Conservation (phyloP, 2,329 filamentous ascomycete species). For the Xylaria sp. region DNA sequence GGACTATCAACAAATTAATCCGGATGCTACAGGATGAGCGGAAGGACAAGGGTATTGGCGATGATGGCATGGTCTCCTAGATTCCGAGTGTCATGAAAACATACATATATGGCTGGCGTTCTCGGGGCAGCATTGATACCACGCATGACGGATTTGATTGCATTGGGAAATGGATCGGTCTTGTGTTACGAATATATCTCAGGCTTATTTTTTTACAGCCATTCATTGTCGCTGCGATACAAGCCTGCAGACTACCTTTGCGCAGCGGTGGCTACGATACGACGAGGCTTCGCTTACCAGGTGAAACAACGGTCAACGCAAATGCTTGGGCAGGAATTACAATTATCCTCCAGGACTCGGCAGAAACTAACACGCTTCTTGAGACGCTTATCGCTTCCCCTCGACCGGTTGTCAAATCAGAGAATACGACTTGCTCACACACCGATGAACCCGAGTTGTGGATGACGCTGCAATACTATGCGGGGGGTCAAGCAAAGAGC, state of each 20-base stretch:
- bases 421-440: constrained; percentile 3
- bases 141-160: constrained; percentile 34
- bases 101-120: constrained; percentile 41
- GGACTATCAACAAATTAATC: constrained; percentile 53
- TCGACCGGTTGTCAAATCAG: background rate
- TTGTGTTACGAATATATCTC: constrained; percentile 29
- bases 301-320: background rate
- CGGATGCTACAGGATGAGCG: constrained; percentile 51
- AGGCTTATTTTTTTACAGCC: constrained; percentile 2
- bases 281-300: constrained; percentile 12
- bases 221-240: constrained; percentile 3
- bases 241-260: constrained; percentile 3
- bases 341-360: background rate
- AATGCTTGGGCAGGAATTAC: background rate
- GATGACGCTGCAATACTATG: background rate
- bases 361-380: background rate
- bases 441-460: background rate
- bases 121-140: constrained; percentile 42
- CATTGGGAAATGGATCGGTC: constrained; percentile 36
- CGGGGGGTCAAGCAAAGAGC: background rate
- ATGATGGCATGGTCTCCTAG: constrained; percentile 44
- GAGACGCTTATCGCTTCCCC: background rate
- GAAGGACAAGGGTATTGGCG: constrained; percentile 48
- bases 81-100: constrained; percentile 19
- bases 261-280: background rate